These are phyloP conservation scores for Chondrostereum purpureum DNA, from an alignment of 1,284 basidiomycete genomes.

Conservation along the genomic window DNA sequence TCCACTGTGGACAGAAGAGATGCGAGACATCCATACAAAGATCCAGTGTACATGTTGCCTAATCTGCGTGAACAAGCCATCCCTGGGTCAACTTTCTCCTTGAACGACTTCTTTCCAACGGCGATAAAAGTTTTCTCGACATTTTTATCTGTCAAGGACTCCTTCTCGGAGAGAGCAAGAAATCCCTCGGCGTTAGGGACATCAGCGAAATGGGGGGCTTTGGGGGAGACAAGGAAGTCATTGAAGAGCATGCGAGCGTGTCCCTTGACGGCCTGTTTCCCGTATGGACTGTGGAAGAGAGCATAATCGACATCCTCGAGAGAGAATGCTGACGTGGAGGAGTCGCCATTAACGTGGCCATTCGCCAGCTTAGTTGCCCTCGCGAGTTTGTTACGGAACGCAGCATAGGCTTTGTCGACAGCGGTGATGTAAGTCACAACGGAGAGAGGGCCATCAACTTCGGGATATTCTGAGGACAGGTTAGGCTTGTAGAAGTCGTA, in stretches of 20 bases:
- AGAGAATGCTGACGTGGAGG: slow-evolving; percentile 47
- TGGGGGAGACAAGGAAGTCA: slow-evolving; percentile 83
- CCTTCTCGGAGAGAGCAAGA: slow-evolving; percentile 37
- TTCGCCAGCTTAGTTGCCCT: slow-evolving; percentile 51
- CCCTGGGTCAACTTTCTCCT: slow-evolving; percentile 64
- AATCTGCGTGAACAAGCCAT: slow-evolving; percentile 84
- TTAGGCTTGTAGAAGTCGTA: slow-evolving; percentile 98
- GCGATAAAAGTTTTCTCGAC: background rate
- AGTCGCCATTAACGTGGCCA: slow-evolving; percentile 30
- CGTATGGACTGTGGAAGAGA: slow-evolving; percentile 92
- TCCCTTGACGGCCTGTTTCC: slow-evolving; percentile 96
- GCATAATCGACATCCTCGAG: slow-evolving; percentile 82
- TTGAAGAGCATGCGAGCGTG: slow-evolving; percentile 87
- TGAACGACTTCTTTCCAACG: slow-evolving; percentile 63
- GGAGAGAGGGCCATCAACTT: slow-evolving; percentile 94
- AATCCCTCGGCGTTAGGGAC: slow-evolving; percentile 65
- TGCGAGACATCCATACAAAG: slow-evolving; percentile 89
- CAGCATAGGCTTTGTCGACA: slow-evolving; percentile 84
- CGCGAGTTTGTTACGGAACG: slow-evolving; percentile 79
- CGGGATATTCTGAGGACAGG: slow-evolving; percentile 88
- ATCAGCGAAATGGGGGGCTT: slow-evolving; percentile 66
- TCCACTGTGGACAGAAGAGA: slow-evolving; percentile 70
- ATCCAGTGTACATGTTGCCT: slow-evolving; percentile 99
- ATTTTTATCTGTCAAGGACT: background rate
- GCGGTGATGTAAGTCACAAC: slow-evolving; percentile 93